Evolutionary conservation across 164 flowering plant species (phyloP).

Genomic region (Protea cynaroides): DNA sequence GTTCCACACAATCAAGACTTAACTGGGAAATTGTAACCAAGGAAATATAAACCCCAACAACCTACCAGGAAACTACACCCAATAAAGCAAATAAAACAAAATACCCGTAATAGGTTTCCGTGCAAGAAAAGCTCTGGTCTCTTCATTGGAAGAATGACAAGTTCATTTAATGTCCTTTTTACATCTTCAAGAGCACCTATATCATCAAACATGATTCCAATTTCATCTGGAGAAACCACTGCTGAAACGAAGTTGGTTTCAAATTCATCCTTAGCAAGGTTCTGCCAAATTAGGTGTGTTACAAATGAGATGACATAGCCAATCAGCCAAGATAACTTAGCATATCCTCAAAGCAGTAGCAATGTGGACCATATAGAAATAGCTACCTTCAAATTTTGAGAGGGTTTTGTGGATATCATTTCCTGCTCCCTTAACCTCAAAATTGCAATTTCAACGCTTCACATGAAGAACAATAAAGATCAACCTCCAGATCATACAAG

Average conservation of each 20-base stretch:
- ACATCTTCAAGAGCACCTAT: slow-evolving; percentile 99
- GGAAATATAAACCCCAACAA: not conserved
- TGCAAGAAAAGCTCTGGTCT: slow-evolving; percentile 92
- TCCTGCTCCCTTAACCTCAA: slow-evolving; percentile 78
- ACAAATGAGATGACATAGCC: slow-evolving; percentile 1
- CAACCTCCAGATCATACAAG: slow-evolving; percentile 7
- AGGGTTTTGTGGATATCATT: slow-evolving; percentile 49
- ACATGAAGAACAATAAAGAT: slow-evolving; percentile 15
- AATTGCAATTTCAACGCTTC: slow-evolving; percentile 85
- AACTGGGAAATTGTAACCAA: not conserved
- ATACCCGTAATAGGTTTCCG: slow-evolving; percentile 92
- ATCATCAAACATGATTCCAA: slow-evolving; percentile 94
- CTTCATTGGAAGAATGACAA: slow-evolving; percentile 96
- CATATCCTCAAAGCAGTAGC: not conserved
- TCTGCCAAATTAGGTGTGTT: slow-evolving; percentile 38
- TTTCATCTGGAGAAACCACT: slow-evolving; percentile 90
- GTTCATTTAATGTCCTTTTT: slow-evolving; percentile 84
- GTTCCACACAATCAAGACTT: slow-evolving; percentile 1
- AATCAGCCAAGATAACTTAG: not conserved
- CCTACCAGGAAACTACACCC: slow-evolving; percentile 3
- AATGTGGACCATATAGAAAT: not conserved
- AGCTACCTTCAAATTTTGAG: slow-evolving; percentile 80
- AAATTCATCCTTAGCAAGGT: slow-evolving; percentile 91
- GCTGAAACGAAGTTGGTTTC: slow-evolving; percentile 95
- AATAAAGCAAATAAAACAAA: not conserved